phyloP scores from a whole-genome alignment of 2,329 filamentous ascomycete genomes.

The Botryotinia calthae region DNA sequence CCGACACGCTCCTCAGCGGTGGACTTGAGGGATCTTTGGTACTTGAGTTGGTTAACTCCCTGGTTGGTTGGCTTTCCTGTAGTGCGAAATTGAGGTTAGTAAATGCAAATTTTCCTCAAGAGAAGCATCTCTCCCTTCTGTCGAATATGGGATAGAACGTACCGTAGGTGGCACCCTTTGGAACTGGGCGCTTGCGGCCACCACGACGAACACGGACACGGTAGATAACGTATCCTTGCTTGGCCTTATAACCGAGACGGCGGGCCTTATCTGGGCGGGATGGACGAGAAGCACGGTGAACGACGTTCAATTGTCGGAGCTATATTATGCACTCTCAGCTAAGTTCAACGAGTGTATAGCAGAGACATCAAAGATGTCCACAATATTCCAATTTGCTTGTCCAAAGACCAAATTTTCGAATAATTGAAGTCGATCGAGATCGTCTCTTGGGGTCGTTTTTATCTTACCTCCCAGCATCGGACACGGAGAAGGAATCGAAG shows the following conservation, averaged over 20 bases:
- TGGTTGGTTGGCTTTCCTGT: constrained; percentile 99
- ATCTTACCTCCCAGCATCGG: constrained; percentile 98
- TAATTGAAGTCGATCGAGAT: constrained; percentile 36
- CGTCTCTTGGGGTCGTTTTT: constrained; percentile 42
- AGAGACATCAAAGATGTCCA: constrained; percentile 48
- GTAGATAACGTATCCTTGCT: constrained; percentile 99
- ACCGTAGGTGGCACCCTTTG: constrained; percentile 99
- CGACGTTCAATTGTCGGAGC: constrained; percentile 99
- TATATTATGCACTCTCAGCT: constrained; percentile 99
- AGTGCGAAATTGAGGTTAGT: constrained; percentile 24
- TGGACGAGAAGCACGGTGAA: constrained; percentile 97
- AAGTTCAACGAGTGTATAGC: constrained; percentile 99
- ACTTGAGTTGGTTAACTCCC: constrained; percentile 99
- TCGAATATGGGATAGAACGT: constrained; percentile 44
- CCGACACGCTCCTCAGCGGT: constrained; percentile 99
- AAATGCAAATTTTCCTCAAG: not conserved
- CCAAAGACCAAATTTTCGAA: constrained; percentile 37
- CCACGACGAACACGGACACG: constrained; percentile 96
- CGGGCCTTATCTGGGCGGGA: constrained; percentile 99
- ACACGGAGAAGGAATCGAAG: constrained; percentile 99
- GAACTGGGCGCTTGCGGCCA: constrained; percentile 94
- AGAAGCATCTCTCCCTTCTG: not conserved
- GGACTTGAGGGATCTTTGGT: constrained; percentile 97
- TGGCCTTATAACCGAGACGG: constrained; percentile 99
- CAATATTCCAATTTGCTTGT: constrained; percentile 35